phyloP scores from a whole-genome alignment of 2,329 filamentous ascomycete genomes.

The Blumeria hordei region DNA sequence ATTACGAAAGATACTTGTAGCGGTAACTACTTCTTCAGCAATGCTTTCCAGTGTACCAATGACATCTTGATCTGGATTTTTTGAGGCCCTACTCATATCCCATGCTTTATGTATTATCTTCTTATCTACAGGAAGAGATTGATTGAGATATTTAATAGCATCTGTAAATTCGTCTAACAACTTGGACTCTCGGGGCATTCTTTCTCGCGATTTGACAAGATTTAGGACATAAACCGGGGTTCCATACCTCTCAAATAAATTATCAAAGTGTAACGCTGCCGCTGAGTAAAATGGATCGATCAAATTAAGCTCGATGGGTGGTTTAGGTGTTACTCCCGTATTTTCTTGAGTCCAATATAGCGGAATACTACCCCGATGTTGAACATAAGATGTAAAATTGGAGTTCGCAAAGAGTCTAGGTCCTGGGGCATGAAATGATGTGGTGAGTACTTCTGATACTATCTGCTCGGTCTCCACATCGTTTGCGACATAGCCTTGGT shows the following conservation, averaged over 20 bases:
- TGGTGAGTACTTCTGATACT: constrained; percentile 80
- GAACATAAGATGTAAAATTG: constrained; percentile 85
- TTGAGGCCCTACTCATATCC: constrained; percentile 94
- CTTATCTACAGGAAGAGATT: constrained; percentile 62
- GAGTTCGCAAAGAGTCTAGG: constrained; percentile 68
- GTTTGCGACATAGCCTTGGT: constrained; percentile 82
- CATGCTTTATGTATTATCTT: constrained; percentile 88
- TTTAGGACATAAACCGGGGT: constrained; percentile 82
- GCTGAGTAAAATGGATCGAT: constrained; percentile 89
- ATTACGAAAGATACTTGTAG: constrained; percentile 88
- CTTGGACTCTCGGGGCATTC: constrained; percentile 77
- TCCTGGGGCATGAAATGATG: constrained; percentile 82
- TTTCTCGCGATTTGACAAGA: constrained; percentile 69
- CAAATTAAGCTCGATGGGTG: constrained; percentile 86
- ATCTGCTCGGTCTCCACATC: constrained; percentile 98
- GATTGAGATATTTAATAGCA: constrained; percentile 78
- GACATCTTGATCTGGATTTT: constrained; percentile 77
- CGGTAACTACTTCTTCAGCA: constrained; percentile 61
- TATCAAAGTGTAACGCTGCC: constrained; percentile 82
- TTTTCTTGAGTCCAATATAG: constrained; percentile 95
- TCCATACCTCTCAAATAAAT: constrained; percentile 81
- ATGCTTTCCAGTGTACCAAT: constrained; percentile 79
- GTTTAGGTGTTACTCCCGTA: constrained; percentile 84
- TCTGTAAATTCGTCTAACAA: constrained; percentile 68
- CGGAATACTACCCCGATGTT: constrained; percentile 90